A percentile compares a stretch with the other conserved stretches of the same genome.
These are phyloP conservation scores for Thuja plicata DNA, from an alignment of 83 land plant species.

Conservation along the genomic window DNA sequence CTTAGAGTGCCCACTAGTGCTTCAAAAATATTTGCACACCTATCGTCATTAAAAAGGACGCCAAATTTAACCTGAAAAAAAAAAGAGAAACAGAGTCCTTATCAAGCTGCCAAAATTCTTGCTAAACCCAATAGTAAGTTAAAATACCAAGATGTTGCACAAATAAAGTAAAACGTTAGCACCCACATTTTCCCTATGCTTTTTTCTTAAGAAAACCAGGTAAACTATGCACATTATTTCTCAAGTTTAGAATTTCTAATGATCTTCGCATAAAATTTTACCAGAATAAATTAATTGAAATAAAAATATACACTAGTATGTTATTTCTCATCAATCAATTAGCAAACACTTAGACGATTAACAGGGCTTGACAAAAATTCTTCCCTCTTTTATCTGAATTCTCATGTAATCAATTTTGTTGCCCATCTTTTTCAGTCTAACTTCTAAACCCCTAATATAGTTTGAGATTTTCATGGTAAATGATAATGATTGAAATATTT, in stretches of 20 bases:
- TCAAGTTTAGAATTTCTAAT: background rate
- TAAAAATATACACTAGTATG: background rate
- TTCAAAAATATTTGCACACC: slow-evolving; percentile 96
- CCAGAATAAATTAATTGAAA: too few relatives aligned
- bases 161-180: background rate
- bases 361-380: background rate
- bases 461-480: too few relatives aligned
- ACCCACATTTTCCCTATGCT: background rate
- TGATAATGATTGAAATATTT: too few relatives aligned
- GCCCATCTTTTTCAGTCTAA: too few relatives aligned
- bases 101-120: background rate
- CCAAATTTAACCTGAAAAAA: slow-evolving; percentile 88
- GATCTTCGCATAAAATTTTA: background rate
- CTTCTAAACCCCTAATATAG: too few relatives aligned
- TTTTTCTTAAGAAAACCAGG: background rate
- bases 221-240: background rate
- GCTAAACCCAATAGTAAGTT: background rate
- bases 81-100: background rate
- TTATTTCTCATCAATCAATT: too few relatives aligned
- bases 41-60: slow-evolving; percentile 87
- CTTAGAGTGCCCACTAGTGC: slow-evolving; percentile 95
- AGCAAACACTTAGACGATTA: too few relatives aligned
- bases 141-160: background rate
- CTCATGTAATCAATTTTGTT: background rate
- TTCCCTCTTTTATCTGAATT: too few relatives aligned